Evolutionary conservation across 495 filamentous ascomycete genomes (phyloP), one percentile per base, ranked within the genome.

Genomic region (Elasticomyces elasticus): DNA sequence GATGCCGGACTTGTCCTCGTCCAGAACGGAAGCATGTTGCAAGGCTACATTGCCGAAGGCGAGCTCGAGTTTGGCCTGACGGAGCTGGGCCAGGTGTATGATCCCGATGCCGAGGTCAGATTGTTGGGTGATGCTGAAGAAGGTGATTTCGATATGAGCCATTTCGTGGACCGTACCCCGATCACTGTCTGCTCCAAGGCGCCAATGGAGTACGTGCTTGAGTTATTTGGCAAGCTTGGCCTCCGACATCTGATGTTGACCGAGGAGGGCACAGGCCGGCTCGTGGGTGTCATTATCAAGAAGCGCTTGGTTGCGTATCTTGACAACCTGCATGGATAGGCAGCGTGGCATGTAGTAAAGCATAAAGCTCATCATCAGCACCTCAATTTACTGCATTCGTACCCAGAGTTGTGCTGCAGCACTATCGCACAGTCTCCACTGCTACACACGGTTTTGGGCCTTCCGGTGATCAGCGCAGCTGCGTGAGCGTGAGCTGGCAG

Each of bases 161-260:
- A 62, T 3, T 77, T 80, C 58, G 71, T 79, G 11, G 77, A 80
- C 59, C 66, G 74, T 11, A 79, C 75, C 19, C 76, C 76, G 22
- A 44, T 79, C 47, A 72, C 64, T 2, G 63, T 80, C 4, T 72
- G 66, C 53, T 73, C 67, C 1, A 71, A 73, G 48, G 74, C 77
- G 41, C 77, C 77, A 30, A 66, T 79, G 62, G 77, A 80, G 62
- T 78, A 77, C 64, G 72, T 69, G 10, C 72, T 78, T 22, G 76
- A 79, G 67, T 74, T 79, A 71, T 80, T 80, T 70, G 73, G 72
- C 13, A 78, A 75, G 60, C 57, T 80, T 41, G 77, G 77, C 0
- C 49, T 80, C 57, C 63, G 76, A 53, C 66, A 78, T 67, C 42
- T 79, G 27, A 72, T 73, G 59, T 66, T 79, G 17, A 69, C 71